Evolutionary conservation across 2,329 filamentous ascomycete species (phyloP).

Genomic region (Penicillium sp.): DNA sequence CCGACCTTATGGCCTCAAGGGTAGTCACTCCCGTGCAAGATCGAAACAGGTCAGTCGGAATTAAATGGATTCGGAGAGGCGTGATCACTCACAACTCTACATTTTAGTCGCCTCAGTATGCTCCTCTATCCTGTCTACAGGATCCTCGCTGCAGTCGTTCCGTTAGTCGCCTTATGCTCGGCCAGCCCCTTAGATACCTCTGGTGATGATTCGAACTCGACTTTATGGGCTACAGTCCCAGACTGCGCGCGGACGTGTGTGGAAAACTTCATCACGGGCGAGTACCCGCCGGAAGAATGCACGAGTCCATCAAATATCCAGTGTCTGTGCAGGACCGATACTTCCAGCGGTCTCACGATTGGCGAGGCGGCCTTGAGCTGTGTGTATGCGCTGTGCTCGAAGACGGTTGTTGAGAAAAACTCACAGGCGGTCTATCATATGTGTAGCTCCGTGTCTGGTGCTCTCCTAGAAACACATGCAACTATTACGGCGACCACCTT

Average conservation of each 20-base stretch:
- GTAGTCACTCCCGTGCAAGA: constrained; percentile 23
- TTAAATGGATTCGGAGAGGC: neutral
- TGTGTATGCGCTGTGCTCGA: constrained; percentile 57
- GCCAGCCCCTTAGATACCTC: constrained; percentile 20
- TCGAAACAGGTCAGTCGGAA: constrained; percentile 19
- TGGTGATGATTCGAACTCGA: constrained; percentile 18
- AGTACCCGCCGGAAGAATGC: constrained; percentile 50
- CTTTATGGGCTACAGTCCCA: constrained; percentile 50
- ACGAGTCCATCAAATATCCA: constrained; percentile 51
- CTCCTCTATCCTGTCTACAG: constrained; percentile 28
- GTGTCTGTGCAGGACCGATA: constrained; percentile 63
- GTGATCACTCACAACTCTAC: neutral
- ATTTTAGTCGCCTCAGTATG: constrained; percentile 35
- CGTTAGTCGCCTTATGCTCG: constrained; percentile 23
- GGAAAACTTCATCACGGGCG: constrained; percentile 58
- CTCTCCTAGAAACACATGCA: constrained; percentile 35
- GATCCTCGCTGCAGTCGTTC: constrained; percentile 26
- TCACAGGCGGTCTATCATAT: constrained; percentile 53
- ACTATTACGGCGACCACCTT: constrained; percentile 39
- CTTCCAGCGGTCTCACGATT: constrained; percentile 62
- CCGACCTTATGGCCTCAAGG: constrained; percentile 23
- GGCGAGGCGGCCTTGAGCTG: constrained; percentile 71
- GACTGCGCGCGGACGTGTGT: constrained; percentile 62
- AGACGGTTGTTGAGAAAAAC: constrained; percentile 45
- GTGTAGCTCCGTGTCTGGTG: constrained; percentile 49